phyloP scores from a whole-genome alignment of 805 yeast species.

The Blastobotrys peoriensis region DNA sequence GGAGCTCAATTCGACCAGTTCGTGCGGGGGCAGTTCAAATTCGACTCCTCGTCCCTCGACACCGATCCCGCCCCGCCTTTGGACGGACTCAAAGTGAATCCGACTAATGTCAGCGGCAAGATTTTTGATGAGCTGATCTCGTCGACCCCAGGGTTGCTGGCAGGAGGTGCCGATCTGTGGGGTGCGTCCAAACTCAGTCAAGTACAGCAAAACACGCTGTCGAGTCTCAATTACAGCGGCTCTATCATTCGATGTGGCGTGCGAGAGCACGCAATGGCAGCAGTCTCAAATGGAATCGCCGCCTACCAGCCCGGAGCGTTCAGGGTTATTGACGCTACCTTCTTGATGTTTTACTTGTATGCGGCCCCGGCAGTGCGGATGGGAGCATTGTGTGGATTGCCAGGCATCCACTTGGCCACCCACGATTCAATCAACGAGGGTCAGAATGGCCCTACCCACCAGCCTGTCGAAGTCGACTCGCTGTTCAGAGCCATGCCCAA shows the following conservation, averaged over 20 bases:
- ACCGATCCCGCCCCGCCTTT: constrained; percentile 8
- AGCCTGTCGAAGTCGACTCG: constrained; percentile 45
- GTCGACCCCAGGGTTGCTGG: constrained; percentile 26
- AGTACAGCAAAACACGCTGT: constrained; percentile 10
- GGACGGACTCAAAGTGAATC: constrained; percentile 2
- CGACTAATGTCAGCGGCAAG: constrained; percentile 5
- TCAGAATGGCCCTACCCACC: constrained; percentile 53
- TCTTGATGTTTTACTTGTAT: constrained; percentile 36
- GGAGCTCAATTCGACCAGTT: constrained; percentile 27
- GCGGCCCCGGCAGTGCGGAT: constrained; percentile 47
- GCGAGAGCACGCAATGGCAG: constrained; percentile 98
- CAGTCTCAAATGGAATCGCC: constrained; percentile 81
- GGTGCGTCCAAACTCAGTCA: constrained; percentile 23
- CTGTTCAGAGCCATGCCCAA: constrained; percentile 47
- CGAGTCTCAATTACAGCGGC: constrained; percentile 26
- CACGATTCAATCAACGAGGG: constrained; percentile 52
- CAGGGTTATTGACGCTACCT: constrained; percentile 37
- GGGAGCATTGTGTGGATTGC: constrained; percentile 41
- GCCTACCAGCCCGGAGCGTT: constrained; percentile 34
- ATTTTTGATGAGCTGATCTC: constrained; percentile 29
- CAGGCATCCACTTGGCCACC: constrained; percentile 44
- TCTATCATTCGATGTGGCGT: constrained; percentile 96
- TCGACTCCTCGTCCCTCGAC: constrained; percentile 30
- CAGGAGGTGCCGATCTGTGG: constrained; percentile 35
- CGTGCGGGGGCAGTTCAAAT: constrained; percentile 28